phyloP scores from a whole-genome alignment of 2,329 filamentous ascomycete species.

The Trichoderma sp. region DNA sequence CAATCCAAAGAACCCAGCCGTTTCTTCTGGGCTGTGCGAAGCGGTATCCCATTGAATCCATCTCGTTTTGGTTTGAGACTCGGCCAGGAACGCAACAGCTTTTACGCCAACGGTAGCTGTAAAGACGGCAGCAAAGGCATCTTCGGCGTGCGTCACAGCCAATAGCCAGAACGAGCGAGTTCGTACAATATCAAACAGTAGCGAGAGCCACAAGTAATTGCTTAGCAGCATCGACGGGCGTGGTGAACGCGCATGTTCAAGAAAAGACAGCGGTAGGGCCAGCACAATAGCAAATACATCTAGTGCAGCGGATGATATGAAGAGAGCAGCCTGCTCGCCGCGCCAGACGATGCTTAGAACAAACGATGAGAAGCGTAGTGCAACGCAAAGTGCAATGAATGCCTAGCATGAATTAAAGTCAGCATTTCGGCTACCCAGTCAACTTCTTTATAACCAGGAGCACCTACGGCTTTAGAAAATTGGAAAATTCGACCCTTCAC shows the following conservation, averaged over 20 bases:
- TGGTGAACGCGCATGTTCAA: conserved; percentile 41
- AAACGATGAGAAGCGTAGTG: conserved; percentile 38
- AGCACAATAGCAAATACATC: conserved; percentile 33
- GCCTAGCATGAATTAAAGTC: not conserved
- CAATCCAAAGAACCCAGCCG: conserved; percentile 38
- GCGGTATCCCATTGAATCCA: conserved; percentile 43
- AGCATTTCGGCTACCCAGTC: not conserved
- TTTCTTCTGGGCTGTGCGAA: conserved; percentile 44
- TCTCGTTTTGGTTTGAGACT: conserved; percentile 42
- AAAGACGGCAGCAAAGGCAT: conserved; percentile 37
- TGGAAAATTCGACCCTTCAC: conserved; percentile 41
- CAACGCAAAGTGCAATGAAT: conserved; percentile 27
- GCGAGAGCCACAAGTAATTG: conserved; percentile 44
- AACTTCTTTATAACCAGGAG: not conserved
- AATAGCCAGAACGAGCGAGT: conserved; percentile 33
- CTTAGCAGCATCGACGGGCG: conserved; percentile 48
- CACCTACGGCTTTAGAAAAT: conserved; percentile 36
- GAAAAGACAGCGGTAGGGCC: not conserved
- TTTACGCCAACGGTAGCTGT: conserved; percentile 42
- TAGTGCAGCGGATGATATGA: conserved; percentile 26
- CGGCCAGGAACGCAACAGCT: conserved; percentile 39
- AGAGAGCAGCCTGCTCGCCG: conserved; percentile 26
- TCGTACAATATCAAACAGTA: conserved; percentile 48
- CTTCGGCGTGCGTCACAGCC: conserved; percentile 28
- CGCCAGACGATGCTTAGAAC: conserved; percentile 33